Evolutionary conservation across 164 flowering plant species (phyloP), one percentile per base, ranked within the genome.

Genomic region (Magnolia changhungtana): DNA sequence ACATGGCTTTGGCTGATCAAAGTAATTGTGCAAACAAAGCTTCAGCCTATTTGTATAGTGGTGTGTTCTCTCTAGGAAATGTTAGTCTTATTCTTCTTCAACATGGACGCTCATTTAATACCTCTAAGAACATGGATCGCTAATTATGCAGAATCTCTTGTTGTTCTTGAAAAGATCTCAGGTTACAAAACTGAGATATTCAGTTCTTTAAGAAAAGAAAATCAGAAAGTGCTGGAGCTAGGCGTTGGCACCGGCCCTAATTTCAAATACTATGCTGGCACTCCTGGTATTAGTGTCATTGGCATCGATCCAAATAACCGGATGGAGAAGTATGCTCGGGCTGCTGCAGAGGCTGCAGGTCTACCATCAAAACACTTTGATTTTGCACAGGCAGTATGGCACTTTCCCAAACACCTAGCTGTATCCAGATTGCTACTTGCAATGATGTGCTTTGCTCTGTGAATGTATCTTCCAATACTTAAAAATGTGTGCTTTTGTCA

Each of bases 241-340:
- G 98, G 99, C 13, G 85, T 93, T 73, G 99, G 97, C 27, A 92
- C 98, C 7, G 97, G 98, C 74, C 95, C 98, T 31, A 95, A 95
- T 84, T 84, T 95, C 76, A 90, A 86, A 58, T 95, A 90, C 74
- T 93, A 93, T 82, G 95, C 91, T 0, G 73, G 76, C 79, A 82
- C 78, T 69, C n/a, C 80, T 11, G 88, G 80, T 75, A 71, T 91
- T 6, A 51, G 18, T 67, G 93, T 95, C 72, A 70, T 78, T 74
- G 97, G 96, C 6, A 78, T 92, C 9, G 98, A 95, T 81, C 98
- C 99, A 8, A 95, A 93, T 74, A 80, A 20, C 61, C 88, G 83
- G 75, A 92, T 92, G 97, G 94, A 93, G 79, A 95, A 89, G 81
- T 95, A 93, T 82, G 98, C 97, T 0, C 74, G 18, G 77, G 90